Evolutionary conservation across 768 basidiomycete genomes (phyloP), one percentile per base, ranked within the genome.

Genomic region (Rhizopogon vulgaris): DNA sequence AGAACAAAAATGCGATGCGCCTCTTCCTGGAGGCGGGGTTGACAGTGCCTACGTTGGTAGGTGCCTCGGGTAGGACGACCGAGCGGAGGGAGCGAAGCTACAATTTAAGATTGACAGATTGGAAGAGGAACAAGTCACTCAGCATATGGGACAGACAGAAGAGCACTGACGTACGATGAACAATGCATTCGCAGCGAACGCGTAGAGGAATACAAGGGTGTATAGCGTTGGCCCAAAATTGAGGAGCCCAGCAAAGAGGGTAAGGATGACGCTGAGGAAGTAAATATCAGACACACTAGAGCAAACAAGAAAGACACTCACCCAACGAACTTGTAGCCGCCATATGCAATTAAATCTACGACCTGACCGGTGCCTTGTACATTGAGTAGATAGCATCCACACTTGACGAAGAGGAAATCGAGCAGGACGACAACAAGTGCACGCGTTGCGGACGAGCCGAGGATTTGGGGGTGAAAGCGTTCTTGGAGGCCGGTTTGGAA

Each of bases 311-410:
- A 27, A 11, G 18, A 1, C 3, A 71, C 84, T 27, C 57, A 93
- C 92, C 92, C 95, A 27, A 97, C 90, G 60, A 99, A 98, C 64
- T 99, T 98, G 72, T 98, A 98, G 0, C 96, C 95, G 4, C 87
- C 89, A 64, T 97, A 98, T 0, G 94, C 90, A 28, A 96, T 71
- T 43, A 98, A 69, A 63, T 96, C 93, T 4, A 88, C 77, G 22
- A 90, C 78, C 41, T 89, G 86, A 24, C 73, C 76, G 7, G 76
- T 69, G 3, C 84, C 85, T 54, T 85, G 79, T 2, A 98, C 91
- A 54, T 91, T 93, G 45, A 98, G 80, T 46, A 97, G 73, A 69
- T 98, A 99, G 63, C 92, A 96, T 0, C 94, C 94, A 1, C 90
- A 76, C 63, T 91, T 90, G 49, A 99, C 87, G 55, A 90, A 85